These are phyloP conservation scores for Inonotus obliquus DNA, from an alignment of 1,284 basidiomycete species.

Conservation along the genomic window DNA sequence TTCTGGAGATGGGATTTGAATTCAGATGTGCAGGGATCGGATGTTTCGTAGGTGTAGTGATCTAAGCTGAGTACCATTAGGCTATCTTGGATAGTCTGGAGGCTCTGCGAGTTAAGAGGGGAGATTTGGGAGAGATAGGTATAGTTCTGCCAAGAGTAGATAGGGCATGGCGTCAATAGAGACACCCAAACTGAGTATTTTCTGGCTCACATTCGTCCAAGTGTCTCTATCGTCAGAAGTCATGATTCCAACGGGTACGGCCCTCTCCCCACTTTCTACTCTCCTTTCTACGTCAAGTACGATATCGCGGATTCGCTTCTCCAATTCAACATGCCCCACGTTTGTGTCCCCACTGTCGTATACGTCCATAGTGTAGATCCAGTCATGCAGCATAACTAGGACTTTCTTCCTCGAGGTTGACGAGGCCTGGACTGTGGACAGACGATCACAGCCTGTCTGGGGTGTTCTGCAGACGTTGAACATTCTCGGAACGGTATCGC, in stretches of 20 bases:
- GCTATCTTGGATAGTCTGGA: constrained; percentile 67
- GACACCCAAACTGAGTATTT: constrained; percentile 12
- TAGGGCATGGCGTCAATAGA: constrained; percentile 19
- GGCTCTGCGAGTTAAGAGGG: constrained; percentile 53
- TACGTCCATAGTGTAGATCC: constrained; percentile 78
- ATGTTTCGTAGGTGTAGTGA: constrained; percentile 40
- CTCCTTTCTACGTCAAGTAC: constrained; percentile 65
- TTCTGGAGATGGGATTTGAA: constrained; percentile 81
- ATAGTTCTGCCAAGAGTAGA: constrained; percentile 51
- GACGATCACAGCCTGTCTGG: constrained; percentile 54
- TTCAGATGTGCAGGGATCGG: constrained; percentile 31
- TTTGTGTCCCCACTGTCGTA: constrained; percentile 39
- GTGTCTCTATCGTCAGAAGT: constrained; percentile 78
- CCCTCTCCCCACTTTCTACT: constrained; percentile 47
- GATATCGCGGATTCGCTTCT: constrained; percentile 59
- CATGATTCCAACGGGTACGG: constrained; percentile 66
- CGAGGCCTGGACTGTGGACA: constrained; percentile 45
- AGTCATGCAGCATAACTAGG: constrained; percentile 75
- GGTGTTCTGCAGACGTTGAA: constrained; percentile 81
- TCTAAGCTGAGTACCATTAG: constrained; percentile 74
- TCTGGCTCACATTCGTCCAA: constrained; percentile 69
- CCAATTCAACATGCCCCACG: constrained; percentile 51
- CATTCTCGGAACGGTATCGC: constrained; percentile 52
- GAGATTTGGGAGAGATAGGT: constrained; percentile 67
- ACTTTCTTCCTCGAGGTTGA: constrained; percentile 38